Conservation (phyloP, 2,329 filamentous ascomycete genomes). For the Curvularia spicifera region DNA sequence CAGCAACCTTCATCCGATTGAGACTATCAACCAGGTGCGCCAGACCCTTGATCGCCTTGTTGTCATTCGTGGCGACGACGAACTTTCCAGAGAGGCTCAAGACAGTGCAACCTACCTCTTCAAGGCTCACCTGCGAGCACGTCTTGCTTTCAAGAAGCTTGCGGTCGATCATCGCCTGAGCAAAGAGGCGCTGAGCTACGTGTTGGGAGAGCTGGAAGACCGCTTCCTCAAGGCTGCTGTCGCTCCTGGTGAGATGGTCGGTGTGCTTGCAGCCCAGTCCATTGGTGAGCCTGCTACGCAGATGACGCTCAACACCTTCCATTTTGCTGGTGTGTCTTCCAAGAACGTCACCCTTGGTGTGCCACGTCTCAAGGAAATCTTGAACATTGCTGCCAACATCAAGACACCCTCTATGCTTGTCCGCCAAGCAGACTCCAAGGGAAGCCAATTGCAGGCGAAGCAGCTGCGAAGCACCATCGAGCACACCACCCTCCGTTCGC, state of each 20-base stretch:
- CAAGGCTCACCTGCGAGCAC: slow-evolving; percentile 88
- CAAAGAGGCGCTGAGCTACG: slow-evolving; percentile 89
- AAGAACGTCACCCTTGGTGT: slow-evolving; percentile 99
- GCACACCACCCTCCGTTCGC: slow-evolving; percentile 89
- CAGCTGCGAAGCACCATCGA: slow-evolving; percentile 89
- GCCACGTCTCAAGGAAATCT: slow-evolving; percentile 97
- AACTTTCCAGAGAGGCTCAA: slow-evolving; percentile 84
- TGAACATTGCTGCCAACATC: slow-evolving; percentile 97
- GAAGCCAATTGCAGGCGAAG: slow-evolving; percentile 79
- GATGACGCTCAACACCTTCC: slow-evolving; percentile 99
- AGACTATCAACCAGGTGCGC: slow-evolving; percentile 82
- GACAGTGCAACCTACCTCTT: slow-evolving; percentile 86
- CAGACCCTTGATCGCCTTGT: slow-evolving; percentile 77
- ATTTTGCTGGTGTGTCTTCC: slow-evolving; percentile 98
- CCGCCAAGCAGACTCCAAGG: slow-evolving; percentile 69
- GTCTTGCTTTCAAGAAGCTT: slow-evolving; percentile 90
- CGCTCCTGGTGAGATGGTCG: slow-evolving; percentile 97
- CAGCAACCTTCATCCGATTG: slow-evolving; percentile 86
- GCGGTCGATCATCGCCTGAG: slow-evolving; percentile 85
- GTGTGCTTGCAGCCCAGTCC: slow-evolving; percentile 94
- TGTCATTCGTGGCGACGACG: slow-evolving; percentile 84
- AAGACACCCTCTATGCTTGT: slow-evolving; percentile 98
- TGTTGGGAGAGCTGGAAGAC: slow-evolving; percentile 87
- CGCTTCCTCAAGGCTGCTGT: slow-evolving; percentile 86
- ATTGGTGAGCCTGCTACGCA: slow-evolving; percentile 98